Evolutionary conservation across 176 grass and related monocot species (phyloP), one percentile per base, ranked within the genome.

Genomic region (Zea mays): DNA sequence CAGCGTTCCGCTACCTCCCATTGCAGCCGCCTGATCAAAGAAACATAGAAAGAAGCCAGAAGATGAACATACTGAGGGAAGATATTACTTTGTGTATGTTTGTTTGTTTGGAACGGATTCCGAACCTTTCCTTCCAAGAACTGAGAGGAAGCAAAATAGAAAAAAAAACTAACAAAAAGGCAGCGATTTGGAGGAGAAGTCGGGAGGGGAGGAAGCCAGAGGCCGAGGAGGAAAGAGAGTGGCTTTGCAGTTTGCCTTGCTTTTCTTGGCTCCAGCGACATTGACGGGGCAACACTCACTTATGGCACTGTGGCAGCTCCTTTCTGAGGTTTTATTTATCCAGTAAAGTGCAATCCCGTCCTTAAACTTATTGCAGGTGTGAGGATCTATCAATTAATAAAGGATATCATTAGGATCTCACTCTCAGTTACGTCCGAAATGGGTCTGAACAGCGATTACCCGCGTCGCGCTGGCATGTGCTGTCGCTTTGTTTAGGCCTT

Each of bases 1-100:
- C 78, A 98, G 68, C 77, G 86, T 80, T 37, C 92, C 86, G 67
- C 81, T 78, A 38, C 95, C 91, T 34, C 87, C 91, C 95, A 98
- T 97, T 62, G 72, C 66, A 57, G 17, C 44, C 45, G 19, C 80
- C 82, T 83, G 78, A 77, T 83, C 76, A 64, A 71, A 57, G 48
- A 55, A 73, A 74, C 12, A 55, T 65, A 47, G 72, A 69, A 42
- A 3, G 46, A 72, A 71, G 16, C 52, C 63, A 47, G 11, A 61
- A 6, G n/a, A 51, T 14, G 20, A 40, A 80, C 46, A 43, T 78
- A 68, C 79, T 51, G 65, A 65, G 17, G 62, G 4, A 82, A 58
- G 8, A 76, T 6, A 46, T 46, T 39, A 43, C 3, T 55, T 48
- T 71, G 43, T 69, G 16, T 27, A 0, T 27, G 27, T 36, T 27